Conservation (phyloP, 139 green algal species). For the Chlorella vulgaris region DNA sequence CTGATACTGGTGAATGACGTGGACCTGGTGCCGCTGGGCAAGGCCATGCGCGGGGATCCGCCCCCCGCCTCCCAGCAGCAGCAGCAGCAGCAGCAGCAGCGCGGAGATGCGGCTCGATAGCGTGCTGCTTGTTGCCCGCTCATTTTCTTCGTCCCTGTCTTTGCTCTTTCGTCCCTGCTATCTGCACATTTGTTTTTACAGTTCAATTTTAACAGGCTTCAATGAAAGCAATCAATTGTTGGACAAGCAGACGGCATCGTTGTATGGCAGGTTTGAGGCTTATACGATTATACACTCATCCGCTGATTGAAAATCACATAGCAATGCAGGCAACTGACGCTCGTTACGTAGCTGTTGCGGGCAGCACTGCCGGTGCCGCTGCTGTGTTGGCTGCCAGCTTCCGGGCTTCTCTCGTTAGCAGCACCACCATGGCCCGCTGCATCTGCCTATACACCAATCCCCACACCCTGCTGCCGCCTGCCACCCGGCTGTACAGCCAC, state of each 20-base stretch:
- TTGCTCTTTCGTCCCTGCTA: too few relatives aligned
- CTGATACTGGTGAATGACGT: conserved; percentile 55
- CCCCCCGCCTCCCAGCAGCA: background rate
- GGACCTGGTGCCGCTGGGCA: conserved; percentile 49
- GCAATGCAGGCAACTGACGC: too few relatives aligned
- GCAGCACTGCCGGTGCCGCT: background rate
- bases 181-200: too few relatives aligned
- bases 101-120: too few relatives aligned
- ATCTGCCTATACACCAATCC: conserved; percentile 3
- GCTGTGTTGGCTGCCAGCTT: background rate
- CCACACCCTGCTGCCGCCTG: background rate
- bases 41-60: conserved; percentile 44
- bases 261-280: too few relatives aligned
- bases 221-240: too few relatives aligned
- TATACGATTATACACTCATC: too few relatives aligned
- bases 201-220: too few relatives aligned
- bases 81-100: background rate
- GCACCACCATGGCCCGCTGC: background rate
- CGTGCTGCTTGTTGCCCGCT: too few relatives aligned
- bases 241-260: too few relatives aligned
- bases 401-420: background rate
- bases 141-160: too few relatives aligned
- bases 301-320: too few relatives aligned
- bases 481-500: background rate
- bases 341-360: background rate